Evolutionary conservation across 805 yeast genomes (phyloP), one percentile per base, ranked within the genome.

Genomic region (Candida railenensis): DNA sequence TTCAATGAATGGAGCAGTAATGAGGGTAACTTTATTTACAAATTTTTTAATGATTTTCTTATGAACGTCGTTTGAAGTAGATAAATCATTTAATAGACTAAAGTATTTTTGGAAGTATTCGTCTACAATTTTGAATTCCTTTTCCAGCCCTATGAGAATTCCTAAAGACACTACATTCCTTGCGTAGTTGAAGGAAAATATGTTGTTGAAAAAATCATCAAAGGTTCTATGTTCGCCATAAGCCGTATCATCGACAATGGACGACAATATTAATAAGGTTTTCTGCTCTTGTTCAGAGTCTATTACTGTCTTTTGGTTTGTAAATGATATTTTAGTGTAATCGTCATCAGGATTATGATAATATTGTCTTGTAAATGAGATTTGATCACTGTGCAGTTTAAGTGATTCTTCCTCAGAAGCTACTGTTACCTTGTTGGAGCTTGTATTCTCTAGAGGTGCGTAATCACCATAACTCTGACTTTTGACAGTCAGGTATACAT

Each of bases 171-270:
- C 2, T 52, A 59, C 22, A 59, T 58, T 22, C 51, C 42, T 48
- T 42, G 58, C 39, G 56, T 59, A 60, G 1, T 64, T 60, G 19
- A 73, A 53, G 2, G 59, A 28, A 5, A 46, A 42, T 19, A 74
- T 47, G 1, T 67, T 59, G 2, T 57, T 44, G 40, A 73, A 54
- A 39, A 70, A 67, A 45, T 70, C 71, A 1, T 44, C 40, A 42
- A 75, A 63, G 0, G 52, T 42, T 28, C 72, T 59, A 3, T 51
- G 62, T 3, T 48, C 48, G 0, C 80, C 80, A 44, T 71, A 76
- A 3, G 77, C 58, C 4, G 44, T 51, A 8, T 50, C 49, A 44
- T 53, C 53, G 1, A 65, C 70, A 15, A 70, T 57, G 9, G 62
- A 52, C 8, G 64, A 53, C 25, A 62, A 44, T 11, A 64, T 41